Percentiles rank a stretch among this genome's conserved stretches.
Conservation (phyloP, 331 rosid genomes). For the Prunus yedoensis region DNA sequence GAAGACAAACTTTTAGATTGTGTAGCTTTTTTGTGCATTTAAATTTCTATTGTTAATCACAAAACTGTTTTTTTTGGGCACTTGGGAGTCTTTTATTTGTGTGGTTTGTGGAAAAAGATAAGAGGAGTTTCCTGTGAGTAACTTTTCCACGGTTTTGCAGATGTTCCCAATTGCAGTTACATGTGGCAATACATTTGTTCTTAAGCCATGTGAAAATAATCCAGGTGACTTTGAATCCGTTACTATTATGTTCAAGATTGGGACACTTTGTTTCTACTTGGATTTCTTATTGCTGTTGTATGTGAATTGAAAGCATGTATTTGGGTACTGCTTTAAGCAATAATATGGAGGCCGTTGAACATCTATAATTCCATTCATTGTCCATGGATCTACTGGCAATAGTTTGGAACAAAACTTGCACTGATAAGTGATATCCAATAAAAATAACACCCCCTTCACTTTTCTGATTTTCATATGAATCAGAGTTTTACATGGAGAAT, state of each 20-base stretch:
- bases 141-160: slow-evolving; percentile 39
- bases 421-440: neutral
- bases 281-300: neutral
- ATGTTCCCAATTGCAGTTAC: slow-evolving; percentile 74
- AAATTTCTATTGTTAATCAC: neutral
- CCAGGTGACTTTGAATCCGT: slow-evolving; percentile 46
- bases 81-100: slow-evolving; percentile 5
- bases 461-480: neutral
- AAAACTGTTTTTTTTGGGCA: neutral
- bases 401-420: slow-evolving; percentile 5
- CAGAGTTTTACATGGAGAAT: neutral
- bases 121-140: slow-evolving; percentile 19
- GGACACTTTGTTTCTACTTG: neutral
- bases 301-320: neutral
- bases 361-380: neutral
- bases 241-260: neutral
- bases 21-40: neutral
- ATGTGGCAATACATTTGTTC: slow-evolving; percentile 75
- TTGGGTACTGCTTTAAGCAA: neutral
- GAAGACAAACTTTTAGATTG: neutral
- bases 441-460: neutral
- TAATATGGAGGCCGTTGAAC: neutral
- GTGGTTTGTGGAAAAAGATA: neutral
- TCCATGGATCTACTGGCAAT: slow-evolving; percentile 8
- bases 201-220: slow-evolving; percentile 72